Base-by-base conservation (phyloP, 192 early-diverging fungal genomes). In the Jimgerdemannia lactiflua region DNA sequence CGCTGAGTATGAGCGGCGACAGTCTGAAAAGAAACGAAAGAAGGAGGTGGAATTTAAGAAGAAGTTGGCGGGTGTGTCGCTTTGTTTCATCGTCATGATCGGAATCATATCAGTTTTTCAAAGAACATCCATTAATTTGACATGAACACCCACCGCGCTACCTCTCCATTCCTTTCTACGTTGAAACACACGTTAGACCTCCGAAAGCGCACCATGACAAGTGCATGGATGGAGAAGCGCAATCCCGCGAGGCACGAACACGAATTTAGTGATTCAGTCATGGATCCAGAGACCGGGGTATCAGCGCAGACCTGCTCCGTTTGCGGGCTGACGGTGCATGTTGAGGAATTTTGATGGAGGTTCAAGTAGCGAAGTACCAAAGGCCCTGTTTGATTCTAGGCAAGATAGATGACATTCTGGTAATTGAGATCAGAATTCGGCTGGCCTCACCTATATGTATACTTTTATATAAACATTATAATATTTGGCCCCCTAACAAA, bases 11-110 rank as follows among this genome's bases (percentile, higher is more conserved):
- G 94, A 95, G 67, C 85, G 86, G 20, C 83, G 97, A 4, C 89
- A 91, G 67, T 75, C 83, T 19, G 91, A 94, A 42, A 98, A 97
- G 80, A 91, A 91, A 67, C 79, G 82, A 17, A 89, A 90, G 66
- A 96, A 98, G 70, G 95, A 95, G 66, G 90, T 90, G 70, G 94
- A 95, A 77, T 96, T 94, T 78, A 90, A 92, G 74, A 85, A 86
- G 39, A 94, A 94, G 42, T 76, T 98, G 17, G 82, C 82, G 64
- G 88, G 92, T 91, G 78, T 80, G 72, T 54, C 7, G 29, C 43
- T 14, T 19, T 14, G 18, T 14, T 59, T 59, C 39, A 8, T 54
- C 10, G 64, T 10, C 63, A 54, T 70, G 19, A 19, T 43, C 68
- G 17, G 6, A 65, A 39, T 17, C 29, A 42, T 43, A 7, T 8